Conservation (phyloP, 1,284 basidiomycete genomes). For the Flammula alnicola region DNA sequence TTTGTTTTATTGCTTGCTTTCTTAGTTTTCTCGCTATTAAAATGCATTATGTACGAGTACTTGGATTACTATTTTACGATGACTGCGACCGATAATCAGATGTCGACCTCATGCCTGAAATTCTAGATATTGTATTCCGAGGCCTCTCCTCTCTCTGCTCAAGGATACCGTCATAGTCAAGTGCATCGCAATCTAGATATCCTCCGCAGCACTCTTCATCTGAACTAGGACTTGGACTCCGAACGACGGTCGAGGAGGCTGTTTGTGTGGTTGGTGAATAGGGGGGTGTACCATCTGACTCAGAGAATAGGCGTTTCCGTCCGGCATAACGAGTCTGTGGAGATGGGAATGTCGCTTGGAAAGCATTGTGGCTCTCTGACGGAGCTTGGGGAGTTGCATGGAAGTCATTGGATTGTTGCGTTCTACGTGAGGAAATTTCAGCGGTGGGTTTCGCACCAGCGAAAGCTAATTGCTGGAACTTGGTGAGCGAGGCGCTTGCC, state of each 20-base stretch:
- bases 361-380: not conserved
- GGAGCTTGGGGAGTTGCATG: not conserved
- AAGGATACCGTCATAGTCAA: constrained; percentile 28
- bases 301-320: constrained; percentile 22
- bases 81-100: constrained; percentile 14
- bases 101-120: constrained; percentile 28
- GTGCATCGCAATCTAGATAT: constrained; percentile 50
- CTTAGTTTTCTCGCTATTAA: constrained; percentile 17
- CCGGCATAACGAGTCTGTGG: constrained; percentile 6
- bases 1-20: constrained; percentile 16
- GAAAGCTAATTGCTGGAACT: constrained; percentile 47
- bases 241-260: constrained; percentile 17
- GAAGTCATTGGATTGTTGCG: not conserved
- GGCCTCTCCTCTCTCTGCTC: constrained; percentile 14
- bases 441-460: not conserved
- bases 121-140: constrained; percentile 19
- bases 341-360: not conserved
- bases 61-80: constrained; percentile 4
- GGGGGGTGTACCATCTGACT: constrained; percentile 18
- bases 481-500: constrained; percentile 50
- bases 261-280: constrained; percentile 13
- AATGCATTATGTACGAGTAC: constrained; percentile 16
- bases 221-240: constrained; percentile 33
- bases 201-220: constrained; percentile 54
- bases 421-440: not conserved